Percentiles rank a stretch among this genome's conserved stretches.
phyloP scores from a whole-genome alignment of 179 eudicot genomes.

The Corrigiola litoralis region DNA sequence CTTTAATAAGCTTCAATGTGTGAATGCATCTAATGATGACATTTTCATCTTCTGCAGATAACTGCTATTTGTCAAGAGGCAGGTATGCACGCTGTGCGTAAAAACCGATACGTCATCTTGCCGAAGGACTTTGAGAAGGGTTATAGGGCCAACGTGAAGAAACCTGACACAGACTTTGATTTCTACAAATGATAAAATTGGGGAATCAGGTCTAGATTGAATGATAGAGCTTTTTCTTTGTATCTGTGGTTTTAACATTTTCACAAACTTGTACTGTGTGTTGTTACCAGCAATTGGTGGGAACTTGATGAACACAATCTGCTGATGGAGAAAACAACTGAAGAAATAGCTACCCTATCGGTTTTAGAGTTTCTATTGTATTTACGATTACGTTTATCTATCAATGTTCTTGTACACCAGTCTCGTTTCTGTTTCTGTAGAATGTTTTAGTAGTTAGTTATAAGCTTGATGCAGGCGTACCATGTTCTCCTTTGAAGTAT shows the following conservation, averaged over 20 bases:
- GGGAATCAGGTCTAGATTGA: not conserved
- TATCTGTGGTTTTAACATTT: constrained; percentile 1
- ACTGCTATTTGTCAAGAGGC: constrained; percentile 94
- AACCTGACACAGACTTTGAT: constrained; percentile 87
- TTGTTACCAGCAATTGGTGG: not conserved
- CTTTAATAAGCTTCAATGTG: too few species aligned
- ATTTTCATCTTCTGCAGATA: constrained; percentile 40
- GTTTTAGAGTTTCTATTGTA: constrained; percentile 1
- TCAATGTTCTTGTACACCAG: too few species aligned
- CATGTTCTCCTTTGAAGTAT: too few species aligned
- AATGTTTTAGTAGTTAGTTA: too few species aligned
- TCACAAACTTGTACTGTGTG: not conserved
- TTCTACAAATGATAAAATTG: constrained; percentile 64
- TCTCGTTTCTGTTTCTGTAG: too few species aligned
- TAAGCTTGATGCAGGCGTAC: too few species aligned
- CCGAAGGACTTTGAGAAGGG: constrained; percentile 92
- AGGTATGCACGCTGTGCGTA: constrained; percentile 92
- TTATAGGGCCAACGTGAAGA: constrained; percentile 80
- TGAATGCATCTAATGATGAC: not conserved
- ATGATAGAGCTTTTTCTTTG: not conserved
- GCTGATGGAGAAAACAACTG: not conserved
- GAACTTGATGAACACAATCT: not conserved
- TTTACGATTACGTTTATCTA: too few species aligned
- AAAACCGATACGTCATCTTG: constrained; percentile 76
- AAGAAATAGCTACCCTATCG: not conserved